Evolutionary conservation across 2,329 filamentous ascomycete species (phyloP), one percentile per base, ranked within the genome.

Genomic region (Stemphylium lycopersici): DNA sequence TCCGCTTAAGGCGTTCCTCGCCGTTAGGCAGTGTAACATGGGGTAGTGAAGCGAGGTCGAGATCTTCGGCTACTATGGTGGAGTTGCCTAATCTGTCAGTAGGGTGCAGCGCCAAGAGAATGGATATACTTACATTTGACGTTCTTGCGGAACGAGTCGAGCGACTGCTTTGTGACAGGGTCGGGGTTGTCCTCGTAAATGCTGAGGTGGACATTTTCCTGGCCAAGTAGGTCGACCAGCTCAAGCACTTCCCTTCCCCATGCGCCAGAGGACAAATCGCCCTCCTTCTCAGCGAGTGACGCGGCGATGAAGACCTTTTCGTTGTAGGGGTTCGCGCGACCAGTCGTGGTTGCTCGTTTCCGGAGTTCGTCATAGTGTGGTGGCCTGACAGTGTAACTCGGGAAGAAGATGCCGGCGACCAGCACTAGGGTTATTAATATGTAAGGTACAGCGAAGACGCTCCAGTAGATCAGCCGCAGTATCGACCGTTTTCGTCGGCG

Each of bases 251-350:
- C 80, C 55, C 80, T 70, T 0, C 86, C 88, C 89, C 89, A 92
- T 24, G 78, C 76, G 1, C 88, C 88, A 6, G 79, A 76, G 0
- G 87, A 83, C 16, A 91, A 76, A 2, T 81, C 76, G 1, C 87
- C 87, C 6, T 79, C 78, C 16, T 79, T 77, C 65, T 91, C 88
- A 62, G 89, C 88, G 48, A 92, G 80, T 65, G 87, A 90, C 13
- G 88, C 84, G 1, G 87, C 87, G 46, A 92, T 89, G 67, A 89
- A 91, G n/a, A 91, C 78, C 65, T 86, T 88, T 70, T 91, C 87
- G 44, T 84, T 79, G 48, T 78, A 73, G 1, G 77, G 66, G 58
- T 87, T 87, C 6, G 78, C 83, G 41, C 81, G 69, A 3, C 76
- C 77, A 7, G 71, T 61, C 3, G 57, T 57, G 7, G 68, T 55